Base-by-base conservation (phyloP, 768 basidiomycete species). In the Rhodotorula kratochvilovae region DNA sequence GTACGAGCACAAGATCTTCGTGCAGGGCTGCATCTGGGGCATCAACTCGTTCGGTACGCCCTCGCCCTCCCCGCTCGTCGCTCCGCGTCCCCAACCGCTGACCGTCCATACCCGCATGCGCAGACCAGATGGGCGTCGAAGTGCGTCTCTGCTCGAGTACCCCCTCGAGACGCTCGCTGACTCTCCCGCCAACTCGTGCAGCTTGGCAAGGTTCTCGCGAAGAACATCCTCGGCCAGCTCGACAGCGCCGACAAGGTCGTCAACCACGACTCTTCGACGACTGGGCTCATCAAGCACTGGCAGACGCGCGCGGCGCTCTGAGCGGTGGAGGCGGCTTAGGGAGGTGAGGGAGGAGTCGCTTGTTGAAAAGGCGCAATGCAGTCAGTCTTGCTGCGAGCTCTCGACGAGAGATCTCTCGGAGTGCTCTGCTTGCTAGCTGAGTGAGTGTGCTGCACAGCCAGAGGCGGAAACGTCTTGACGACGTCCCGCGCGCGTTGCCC, bases 61-160 rank as follows among this genome's bases (percentile, higher is more conserved):
- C 10, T 23, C n/a, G 27, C 13, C 39, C 31, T 48, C 25, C 25
- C 5, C 25, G 6, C 1, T 25, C 16, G 25, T n/a, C 25, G 23
- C 36, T 48, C 35, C 15, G 12, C 5, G 8, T 29, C 2, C 35
- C 43, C 66, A 15, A 8, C 5, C 10, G 23, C 48, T 53, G 43
- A 60, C 46, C 5, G n/a, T 57, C 12, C 54, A 13, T 45, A 7
- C 21, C 10, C 29, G 2, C 36, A 15, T 15, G 15, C 13, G 2
- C 77, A 91, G 92, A 98, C 81, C 96, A 98, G 87, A 96, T 97
- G 94, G 96, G 96, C 80, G 95, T 98, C 75, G 95, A 98, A 81
- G 81, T 80, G 6, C 6, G 39, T 39, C 39, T 13, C 39, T 39
- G 62, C 36, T 77, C 74, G 19, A 17, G 17, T 35, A n/a, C 16